Conservation (phyloP, 1,284 basidiomycete genomes). For the Phellopilus nigrolimitatus region DNA sequence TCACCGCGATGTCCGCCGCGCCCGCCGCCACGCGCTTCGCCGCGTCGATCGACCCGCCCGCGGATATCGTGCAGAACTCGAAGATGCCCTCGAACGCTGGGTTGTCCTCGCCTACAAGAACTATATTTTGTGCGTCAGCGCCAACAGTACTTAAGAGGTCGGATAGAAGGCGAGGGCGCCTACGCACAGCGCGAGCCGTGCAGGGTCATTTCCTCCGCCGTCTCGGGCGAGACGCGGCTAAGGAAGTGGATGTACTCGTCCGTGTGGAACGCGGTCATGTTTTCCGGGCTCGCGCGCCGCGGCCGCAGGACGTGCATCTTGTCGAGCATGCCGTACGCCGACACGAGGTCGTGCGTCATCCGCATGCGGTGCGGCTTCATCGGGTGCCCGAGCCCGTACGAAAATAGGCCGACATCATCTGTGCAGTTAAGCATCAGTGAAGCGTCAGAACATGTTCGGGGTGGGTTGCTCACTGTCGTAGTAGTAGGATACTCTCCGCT, state of each 20-base stretch:
- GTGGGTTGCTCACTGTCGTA: conserved; percentile 45
- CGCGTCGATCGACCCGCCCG: conserved; percentile 90
- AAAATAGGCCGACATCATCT: conserved; percentile 80
- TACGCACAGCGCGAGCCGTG: conserved; percentile 78
- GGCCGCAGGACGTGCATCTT: conserved; percentile 92
- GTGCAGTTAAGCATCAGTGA: conserved; percentile 9
- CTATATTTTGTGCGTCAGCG: conserved; percentile 35
- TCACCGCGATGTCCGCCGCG: conserved; percentile 87
- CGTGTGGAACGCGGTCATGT: conserved; percentile 93
- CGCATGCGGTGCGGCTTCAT: conserved; percentile 96
- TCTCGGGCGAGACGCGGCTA: conserved; percentile 84
- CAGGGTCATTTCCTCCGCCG: conserved; percentile 77
- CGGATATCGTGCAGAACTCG: conserved; percentile 96
- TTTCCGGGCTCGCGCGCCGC: conserved; percentile 72
- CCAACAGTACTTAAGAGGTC: not conserved
- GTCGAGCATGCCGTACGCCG: conserved; percentile 85
- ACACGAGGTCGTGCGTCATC: conserved; percentile 89
- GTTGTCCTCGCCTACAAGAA: conserved; percentile 91
- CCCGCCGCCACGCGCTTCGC: conserved; percentile 81
- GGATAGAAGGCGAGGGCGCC: too few species aligned
- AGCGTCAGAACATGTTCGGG: not conserved
- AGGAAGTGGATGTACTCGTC: conserved; percentile 97
- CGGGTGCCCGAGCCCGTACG: conserved; percentile 84
- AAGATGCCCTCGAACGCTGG: conserved; percentile 96
- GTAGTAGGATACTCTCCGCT: conserved; percentile 56